phyloP scores from a whole-genome alignment of 306 rosid species.

The Vigna mungo region DNA sequence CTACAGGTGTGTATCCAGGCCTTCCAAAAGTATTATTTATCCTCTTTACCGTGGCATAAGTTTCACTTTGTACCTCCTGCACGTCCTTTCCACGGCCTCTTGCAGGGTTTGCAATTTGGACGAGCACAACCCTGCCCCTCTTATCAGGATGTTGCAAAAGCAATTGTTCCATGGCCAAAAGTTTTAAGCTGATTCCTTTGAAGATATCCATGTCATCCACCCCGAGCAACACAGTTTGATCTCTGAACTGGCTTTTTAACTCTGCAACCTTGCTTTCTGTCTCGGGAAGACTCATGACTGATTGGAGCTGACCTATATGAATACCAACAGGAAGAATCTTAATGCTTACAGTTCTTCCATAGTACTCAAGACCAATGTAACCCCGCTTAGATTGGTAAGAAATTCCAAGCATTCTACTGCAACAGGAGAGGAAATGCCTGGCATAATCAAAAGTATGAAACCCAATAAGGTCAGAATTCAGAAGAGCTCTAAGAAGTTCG shows the following conservation, averaged over 20 bases:
- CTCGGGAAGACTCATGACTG: conserved; percentile 66
- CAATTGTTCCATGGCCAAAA: conserved; percentile 87
- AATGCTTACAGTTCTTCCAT: conserved; percentile 76
- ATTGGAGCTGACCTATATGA: conserved; percentile 82
- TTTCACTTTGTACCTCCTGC: conserved; percentile 76
- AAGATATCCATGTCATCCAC: conserved; percentile 70
- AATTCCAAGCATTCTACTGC: conserved; percentile 89
- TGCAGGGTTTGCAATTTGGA: conserved; percentile 92
- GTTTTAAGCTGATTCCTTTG: conserved; percentile 89
- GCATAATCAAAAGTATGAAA: conserved; percentile 96
- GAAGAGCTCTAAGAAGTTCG: conserved; percentile 84
- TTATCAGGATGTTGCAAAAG: conserved; percentile 80
- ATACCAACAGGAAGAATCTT: conserved; percentile 78
- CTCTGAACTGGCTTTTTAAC: conserved; percentile 64
- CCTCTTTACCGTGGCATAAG: conserved; percentile 67
- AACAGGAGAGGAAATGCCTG: conserved; percentile 88
- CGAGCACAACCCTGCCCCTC: conserved; percentile 81
- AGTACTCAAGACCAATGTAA: conserved; percentile 92
- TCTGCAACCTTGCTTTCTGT: conserved; percentile 75
- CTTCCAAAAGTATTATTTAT: conserved; percentile 68
- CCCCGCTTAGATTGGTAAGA: conserved; percentile 88
- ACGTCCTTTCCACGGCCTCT: conserved; percentile 90
- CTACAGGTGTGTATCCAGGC: conserved; percentile 78
- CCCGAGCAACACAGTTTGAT: conserved; percentile 79
- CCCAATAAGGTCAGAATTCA: conserved; percentile 87